Percentiles rank a stretch among this genome's conserved stretches.
These are phyloP conservation scores for Plasmodium inui DNA, from an alignment of 169 alveolate genomes.

Conservation along the genomic window DNA sequence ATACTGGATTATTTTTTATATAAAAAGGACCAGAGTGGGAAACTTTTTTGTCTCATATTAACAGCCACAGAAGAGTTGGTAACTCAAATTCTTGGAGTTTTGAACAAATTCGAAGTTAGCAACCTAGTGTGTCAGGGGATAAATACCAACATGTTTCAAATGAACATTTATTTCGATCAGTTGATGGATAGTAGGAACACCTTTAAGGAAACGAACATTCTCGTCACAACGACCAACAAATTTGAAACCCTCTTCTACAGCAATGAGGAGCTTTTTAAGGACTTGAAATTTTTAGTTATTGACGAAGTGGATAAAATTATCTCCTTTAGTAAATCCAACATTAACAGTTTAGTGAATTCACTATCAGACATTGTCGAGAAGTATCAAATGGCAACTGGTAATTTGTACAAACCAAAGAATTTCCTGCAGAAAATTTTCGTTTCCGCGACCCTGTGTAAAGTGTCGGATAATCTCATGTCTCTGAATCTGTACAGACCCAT, in stretches of 20 bases:
- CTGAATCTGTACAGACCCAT: conserved; percentile 70
- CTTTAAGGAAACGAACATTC: conserved; percentile 20
- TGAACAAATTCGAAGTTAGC: conserved; percentile 82
- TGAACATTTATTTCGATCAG: conserved; percentile 68
- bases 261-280: conserved; percentile 67
- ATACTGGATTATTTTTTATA: conserved; percentile 76
- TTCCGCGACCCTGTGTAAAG: conserved; percentile 70
- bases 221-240: conserved; percentile 60
- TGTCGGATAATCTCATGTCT: conserved; percentile 52
- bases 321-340: conserved; percentile 17
- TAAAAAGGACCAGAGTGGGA: conserved; percentile 31
- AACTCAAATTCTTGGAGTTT: conserved; percentile 88
- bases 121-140: conserved; percentile 17
- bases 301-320: conserved; percentile 80
- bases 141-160: conserved; percentile 33
- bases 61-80: conserved; percentile 95
- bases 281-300: conserved; percentile 73
- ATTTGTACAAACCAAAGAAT: conserved; percentile 53
- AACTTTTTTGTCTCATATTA: conserved; percentile 85
- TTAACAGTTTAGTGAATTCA: conserved; percentile 34
- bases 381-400: not conserved
- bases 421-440: conserved; percentile 54
- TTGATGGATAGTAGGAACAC: not conserved
- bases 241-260: conserved; percentile 65
- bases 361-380: conserved; percentile 51